Base-by-base conservation (phyloP, 305 asterid genomes). In the Rubia balearica region DNA sequence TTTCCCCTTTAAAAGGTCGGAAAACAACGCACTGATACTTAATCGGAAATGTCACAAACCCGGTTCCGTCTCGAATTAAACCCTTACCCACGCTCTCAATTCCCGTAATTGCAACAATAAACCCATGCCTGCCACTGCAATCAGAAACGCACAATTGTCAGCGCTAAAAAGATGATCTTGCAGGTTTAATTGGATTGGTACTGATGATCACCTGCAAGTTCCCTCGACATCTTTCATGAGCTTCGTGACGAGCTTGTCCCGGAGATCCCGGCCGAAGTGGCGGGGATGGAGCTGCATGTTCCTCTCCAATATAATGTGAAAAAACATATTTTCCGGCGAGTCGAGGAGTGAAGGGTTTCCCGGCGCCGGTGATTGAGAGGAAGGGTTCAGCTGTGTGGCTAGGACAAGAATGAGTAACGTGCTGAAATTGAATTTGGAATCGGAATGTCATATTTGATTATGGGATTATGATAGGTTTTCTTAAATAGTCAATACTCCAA, bases 231-330 rank as follows among this genome's bases (percentile, higher is more conserved):
- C 98, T 77, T 91, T 94, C 97, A 94, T 87, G 76, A 94, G 96
- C 82, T 94, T 94, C 30, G 97, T 71, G 9, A 91, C 96, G 6
- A 93, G 95, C 81, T 93, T 93, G 24, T 93, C 98, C 33, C 97
- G 86, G 21, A 93, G 90, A 72, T 93, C 98, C 12, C 98, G 96
- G 33, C 97, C 98, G 51, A 91, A 94, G 77, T 94, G 98, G 68
- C 98, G 97, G 10, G 98, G 98, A 78, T 94, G 98, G 30, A 94
- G 81, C 79, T 94, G 98, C 98, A 94, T 93, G 67, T 93, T 93
- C 59, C 97, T 81, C 84, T 93, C 97, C 85, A 92, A 78, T 6
- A 90, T 85, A 78, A 92, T 92, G 89, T 90, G 96, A 55, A 92
- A 90, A 81, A 90, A 92, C 97, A 90, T 33, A 4, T 92, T 42